Evolutionary conservation across 1,284 basidiomycete species (phyloP).

Genomic region (Entoloma clypeatum): DNA sequence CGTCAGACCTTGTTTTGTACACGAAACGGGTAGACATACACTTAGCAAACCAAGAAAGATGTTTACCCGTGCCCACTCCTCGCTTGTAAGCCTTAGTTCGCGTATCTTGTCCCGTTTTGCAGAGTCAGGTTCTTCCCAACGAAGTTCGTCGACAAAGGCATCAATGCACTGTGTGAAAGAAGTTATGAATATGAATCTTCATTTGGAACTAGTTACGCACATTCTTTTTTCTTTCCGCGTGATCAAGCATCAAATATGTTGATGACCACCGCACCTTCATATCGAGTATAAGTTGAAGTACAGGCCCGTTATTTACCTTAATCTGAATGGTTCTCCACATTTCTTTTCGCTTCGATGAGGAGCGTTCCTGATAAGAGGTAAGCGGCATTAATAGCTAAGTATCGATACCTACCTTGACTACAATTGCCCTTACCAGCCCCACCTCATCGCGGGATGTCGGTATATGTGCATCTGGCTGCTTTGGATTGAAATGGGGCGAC

Average conservation of each 20-base stretch:
- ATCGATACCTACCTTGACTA: constrained; percentile 15
- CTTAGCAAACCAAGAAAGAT: too few species aligned
- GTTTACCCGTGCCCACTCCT: constrained; percentile 17
- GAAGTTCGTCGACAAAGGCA: constrained; percentile 9
- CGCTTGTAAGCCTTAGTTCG: constrained; percentile 7
- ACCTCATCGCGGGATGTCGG: constrained; percentile 14
- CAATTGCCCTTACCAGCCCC: constrained; percentile 19
- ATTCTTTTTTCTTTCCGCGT: constrained; percentile 6
- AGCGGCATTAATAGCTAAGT: too few species aligned
- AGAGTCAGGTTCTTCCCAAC: not conserved
- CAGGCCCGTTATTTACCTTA: constrained; percentile 4
- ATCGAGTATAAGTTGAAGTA: constrained; percentile 20
- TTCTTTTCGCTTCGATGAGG: constrained; percentile 22
- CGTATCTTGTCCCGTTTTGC: constrained; percentile 8
- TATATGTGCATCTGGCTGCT: constrained; percentile 1
- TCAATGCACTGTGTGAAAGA: constrained; percentile 9
- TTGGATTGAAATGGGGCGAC: too few species aligned
- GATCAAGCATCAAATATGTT: constrained; percentile 20
- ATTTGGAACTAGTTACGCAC: too few species aligned
- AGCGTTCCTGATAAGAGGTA: constrained; percentile 23
- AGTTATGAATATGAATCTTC: too few species aligned
- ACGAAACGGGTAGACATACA: too few species aligned
- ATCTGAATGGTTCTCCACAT: constrained; percentile 20
- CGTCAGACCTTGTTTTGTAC: too few species aligned
- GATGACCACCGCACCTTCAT: constrained; percentile 26